Base-by-base conservation (phyloP, 108 stramenopile genomes). In the Fragilaria crotonensis region DNA sequence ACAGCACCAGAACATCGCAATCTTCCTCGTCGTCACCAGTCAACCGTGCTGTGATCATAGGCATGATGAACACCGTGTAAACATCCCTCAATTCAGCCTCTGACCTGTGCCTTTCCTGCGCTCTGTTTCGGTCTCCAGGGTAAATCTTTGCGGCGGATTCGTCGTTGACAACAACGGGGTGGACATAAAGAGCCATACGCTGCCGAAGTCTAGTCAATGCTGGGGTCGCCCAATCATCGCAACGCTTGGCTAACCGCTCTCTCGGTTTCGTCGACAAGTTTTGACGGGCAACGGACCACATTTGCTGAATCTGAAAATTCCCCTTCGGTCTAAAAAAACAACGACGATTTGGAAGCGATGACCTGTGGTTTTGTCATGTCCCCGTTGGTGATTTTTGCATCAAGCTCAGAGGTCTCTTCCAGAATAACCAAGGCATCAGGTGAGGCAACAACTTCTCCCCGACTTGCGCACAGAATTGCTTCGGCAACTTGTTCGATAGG, bases 31-130 rank as follows among this genome's bases (percentile, higher is more conserved):
- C 60, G 54, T 75, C 73, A 23, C 78, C 78, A 30, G 71, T 75
- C 28, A 79, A 32, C 53, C 48, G 63, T 30, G 60, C 57, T n/a
- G 71, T 63, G 48, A 79, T 60, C 22, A 53, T 29, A 2, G 80
- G 80, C 33, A 69, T 68, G 11, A 88, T 69, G 52, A 88, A 88
- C 45, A 76, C 59, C 2, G 71, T 73, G 62, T 76, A 88, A 0
- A 88, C 83, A 57, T 63, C 68, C 47, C 86, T 65, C 31, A 88
- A 44, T 55, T 88, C 86, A 1, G 86, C 82, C 48, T 88, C 79
- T 20, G 78, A 72, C 29, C 65, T 25, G 25, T 84, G 82, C 9
- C 75, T 62, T 55, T 76, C 68, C 33, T 72, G 56, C 18, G 57
- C 67, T 23, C 33, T 19, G 28, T 3, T 25, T 32, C 53, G 25